Percentiles rank a stretch among this genome's conserved stretches.
Evolutionary conservation across 176 grass and related monocot species (phyloP).

Genomic region (Thalia dealbata): DNA sequence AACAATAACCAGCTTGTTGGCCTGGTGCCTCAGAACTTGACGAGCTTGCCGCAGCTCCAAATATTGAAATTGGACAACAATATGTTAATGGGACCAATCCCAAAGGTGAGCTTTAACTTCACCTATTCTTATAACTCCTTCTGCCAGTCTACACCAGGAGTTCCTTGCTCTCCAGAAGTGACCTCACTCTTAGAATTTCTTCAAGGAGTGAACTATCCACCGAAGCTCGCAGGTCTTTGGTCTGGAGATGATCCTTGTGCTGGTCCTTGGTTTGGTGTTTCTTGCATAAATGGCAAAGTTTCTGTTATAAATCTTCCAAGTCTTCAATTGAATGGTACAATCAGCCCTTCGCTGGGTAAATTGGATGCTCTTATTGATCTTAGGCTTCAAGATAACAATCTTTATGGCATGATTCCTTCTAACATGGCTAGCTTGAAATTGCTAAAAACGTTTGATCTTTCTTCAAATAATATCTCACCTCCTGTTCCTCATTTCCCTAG

Average conservation of each 20-base stretch:
- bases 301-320: slow-evolving; percentile 40
- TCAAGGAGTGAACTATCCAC: slow-evolving; percentile 27
- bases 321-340: slow-evolving; percentile 48
- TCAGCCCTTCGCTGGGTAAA: slow-evolving; percentile 44
- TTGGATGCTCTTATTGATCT: slow-evolving; percentile 32
- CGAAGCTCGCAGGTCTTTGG: slow-evolving; percentile 24
- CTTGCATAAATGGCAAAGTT: slow-evolving; percentile 36
- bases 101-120: slow-evolving; percentile 38
- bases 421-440: slow-evolving; percentile 41
- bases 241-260: slow-evolving; percentile 46
- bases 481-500: slow-evolving; percentile 43
- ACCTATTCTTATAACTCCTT: slow-evolving; percentile 39
- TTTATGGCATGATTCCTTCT: slow-evolving; percentile 49
- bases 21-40: slow-evolving; percentile 16
- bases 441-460: slow-evolving; percentile 44
- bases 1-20: background rate
- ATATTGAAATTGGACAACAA: slow-evolving; percentile 67
- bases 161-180: slow-evolving; percentile 35
- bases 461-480: slow-evolving; percentile 47
- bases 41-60: slow-evolving; percentile 24
- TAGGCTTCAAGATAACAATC: slow-evolving; percentile 41
- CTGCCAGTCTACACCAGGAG: slow-evolving; percentile 35
- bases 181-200: slow-evolving; percentile 54
- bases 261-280: slow-evolving; percentile 39
- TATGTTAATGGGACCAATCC: slow-evolving; percentile 52